Percentiles rank a stretch among this genome's conserved stretches.
Conservation (phyloP, 768 basidiomycete species). For the Trametes meyenii region DNA sequence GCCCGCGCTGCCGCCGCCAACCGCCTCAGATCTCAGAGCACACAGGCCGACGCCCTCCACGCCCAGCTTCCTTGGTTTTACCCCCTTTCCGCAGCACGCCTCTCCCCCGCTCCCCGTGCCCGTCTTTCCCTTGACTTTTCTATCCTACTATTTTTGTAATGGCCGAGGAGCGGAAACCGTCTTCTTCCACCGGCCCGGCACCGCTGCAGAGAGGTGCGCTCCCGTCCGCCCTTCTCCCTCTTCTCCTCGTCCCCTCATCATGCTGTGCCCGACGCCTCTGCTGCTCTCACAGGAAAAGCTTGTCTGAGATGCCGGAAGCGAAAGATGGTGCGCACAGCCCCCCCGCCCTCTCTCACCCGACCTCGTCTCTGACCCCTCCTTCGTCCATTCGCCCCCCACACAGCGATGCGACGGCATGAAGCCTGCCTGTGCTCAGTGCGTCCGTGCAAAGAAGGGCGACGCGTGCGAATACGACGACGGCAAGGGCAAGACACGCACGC, state of each 20-base stretch:
- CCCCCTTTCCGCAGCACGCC: slow-evolving; percentile 14
- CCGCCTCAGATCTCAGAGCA: slow-evolving; percentile 7
- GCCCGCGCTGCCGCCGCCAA: slow-evolving; percentile 1
- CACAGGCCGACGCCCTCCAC: slow-evolving; percentile 16
- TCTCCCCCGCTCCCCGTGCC: slow-evolving; percentile 29
- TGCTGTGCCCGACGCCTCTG: slow-evolving; percentile 26
- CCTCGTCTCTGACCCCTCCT: background rate
- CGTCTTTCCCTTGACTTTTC: slow-evolving; percentile 27
- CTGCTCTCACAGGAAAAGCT: slow-evolving; percentile 48
- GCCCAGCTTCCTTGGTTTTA: slow-evolving; percentile 13
- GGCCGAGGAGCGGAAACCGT: slow-evolving; percentile 33
- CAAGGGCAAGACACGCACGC: slow-evolving; percentile 81
- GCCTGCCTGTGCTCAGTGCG: slow-evolving; percentile 79
- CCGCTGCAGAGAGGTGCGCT: slow-evolving; percentile 33
- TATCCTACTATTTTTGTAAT: slow-evolving; percentile 36
- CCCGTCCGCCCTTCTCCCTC: background rate
- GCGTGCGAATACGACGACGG: slow-evolving; percentile 84
- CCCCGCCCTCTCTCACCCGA: background rate
- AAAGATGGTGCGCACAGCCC: slow-evolving; percentile 44
- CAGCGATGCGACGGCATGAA: slow-evolving; percentile 80
- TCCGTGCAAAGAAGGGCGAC: slow-evolving; percentile 75
- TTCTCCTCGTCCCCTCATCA: background rate
- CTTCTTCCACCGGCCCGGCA: slow-evolving; percentile 28
- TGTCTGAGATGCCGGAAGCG: slow-evolving; percentile 57
- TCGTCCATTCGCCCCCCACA: slow-evolving; percentile 1